Conservation (phyloP, 768 basidiomycete species). For the Mycena latifolia region DNA sequence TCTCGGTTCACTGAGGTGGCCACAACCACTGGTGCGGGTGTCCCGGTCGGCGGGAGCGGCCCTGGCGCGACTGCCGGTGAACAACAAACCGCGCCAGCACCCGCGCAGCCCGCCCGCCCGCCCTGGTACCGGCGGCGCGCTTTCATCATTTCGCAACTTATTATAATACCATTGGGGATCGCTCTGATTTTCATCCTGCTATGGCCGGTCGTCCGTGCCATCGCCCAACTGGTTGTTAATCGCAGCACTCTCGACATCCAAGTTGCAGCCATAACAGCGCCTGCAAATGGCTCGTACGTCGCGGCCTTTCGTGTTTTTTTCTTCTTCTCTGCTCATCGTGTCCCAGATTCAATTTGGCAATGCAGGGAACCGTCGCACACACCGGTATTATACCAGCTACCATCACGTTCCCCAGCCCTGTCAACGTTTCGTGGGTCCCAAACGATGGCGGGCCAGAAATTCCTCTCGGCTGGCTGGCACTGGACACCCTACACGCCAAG, state of each 20-base stretch:
- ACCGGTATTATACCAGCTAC: conserved; percentile 74
- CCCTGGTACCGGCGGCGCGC: conserved; percentile 65
- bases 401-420: conserved; percentile 69
- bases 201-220: conserved; percentile 76
- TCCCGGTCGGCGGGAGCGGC: conserved; percentile 3
- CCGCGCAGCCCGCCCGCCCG: conserved; percentile 23
- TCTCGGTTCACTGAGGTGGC: conserved; percentile 30
- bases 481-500: conserved; percentile 62
- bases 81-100: conserved; percentile 35
- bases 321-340: background rate
- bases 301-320: background rate
- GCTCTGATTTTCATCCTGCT: conserved; percentile 75
- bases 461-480: conserved; percentile 65
- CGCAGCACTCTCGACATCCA: conserved; percentile 66
- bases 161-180: conserved; percentile 66
- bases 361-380: conserved; percentile 73
- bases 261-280: conserved; percentile 61
- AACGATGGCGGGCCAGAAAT: conserved; percentile 55
- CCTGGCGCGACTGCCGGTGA: conserved; percentile 34
- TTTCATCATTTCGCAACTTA: conserved; percentile 71
- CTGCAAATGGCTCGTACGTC: conserved; percentile 70
- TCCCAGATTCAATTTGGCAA: conserved; percentile 61
- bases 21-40: conserved; percentile 13
- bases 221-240: conserved; percentile 75
- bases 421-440: conserved; percentile 71